phyloP scores from a whole-genome alignment of 1,284 basidiomycete genomes.

The Naganishia sp. region DNA sequence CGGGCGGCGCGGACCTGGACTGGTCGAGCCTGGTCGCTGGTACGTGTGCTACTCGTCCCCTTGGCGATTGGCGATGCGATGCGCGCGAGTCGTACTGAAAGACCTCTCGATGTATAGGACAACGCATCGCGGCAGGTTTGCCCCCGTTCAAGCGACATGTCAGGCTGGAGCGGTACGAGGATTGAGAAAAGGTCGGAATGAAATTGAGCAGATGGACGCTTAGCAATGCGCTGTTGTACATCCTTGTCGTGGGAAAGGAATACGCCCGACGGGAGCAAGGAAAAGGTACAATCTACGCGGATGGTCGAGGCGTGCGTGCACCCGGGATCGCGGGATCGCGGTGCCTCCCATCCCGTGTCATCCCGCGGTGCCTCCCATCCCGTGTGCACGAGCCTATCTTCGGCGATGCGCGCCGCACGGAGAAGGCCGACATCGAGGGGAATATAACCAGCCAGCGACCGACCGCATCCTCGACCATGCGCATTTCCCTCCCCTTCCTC shows the following conservation, averaged over 20 bases:
- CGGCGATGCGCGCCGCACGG: not conserved
- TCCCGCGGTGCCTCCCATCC: not conserved
- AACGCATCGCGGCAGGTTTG: conserved; percentile 52
- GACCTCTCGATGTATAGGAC: conserved; percentile 39
- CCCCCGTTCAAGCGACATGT: conserved; percentile 51
- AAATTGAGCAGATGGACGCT: not conserved
- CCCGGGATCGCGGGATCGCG: not conserved
- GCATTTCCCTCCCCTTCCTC: not conserved
- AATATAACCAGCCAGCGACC: not conserved
- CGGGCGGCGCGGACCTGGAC: conserved; percentile 52
- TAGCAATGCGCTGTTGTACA: not conserved
- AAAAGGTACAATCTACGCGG: not conserved
- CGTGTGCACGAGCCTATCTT: conserved; percentile 3
- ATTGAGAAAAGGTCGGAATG: not conserved
- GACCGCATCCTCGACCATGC: not conserved
- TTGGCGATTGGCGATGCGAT: not conserved
- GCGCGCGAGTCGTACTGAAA: too few relatives aligned
- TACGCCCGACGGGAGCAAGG: not conserved
- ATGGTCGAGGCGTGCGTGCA: too few relatives aligned
- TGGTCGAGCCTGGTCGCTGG: conserved; percentile 51
- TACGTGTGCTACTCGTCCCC: not conserved
- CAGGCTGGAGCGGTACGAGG: conserved; percentile 33
- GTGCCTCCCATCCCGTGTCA: not conserved
- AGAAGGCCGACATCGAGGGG: not conserved
- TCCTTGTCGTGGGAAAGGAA: not conserved